Evolutionary conservation across 768 basidiomycete genomes (phyloP).

Genomic region (Collybia sp.): DNA sequence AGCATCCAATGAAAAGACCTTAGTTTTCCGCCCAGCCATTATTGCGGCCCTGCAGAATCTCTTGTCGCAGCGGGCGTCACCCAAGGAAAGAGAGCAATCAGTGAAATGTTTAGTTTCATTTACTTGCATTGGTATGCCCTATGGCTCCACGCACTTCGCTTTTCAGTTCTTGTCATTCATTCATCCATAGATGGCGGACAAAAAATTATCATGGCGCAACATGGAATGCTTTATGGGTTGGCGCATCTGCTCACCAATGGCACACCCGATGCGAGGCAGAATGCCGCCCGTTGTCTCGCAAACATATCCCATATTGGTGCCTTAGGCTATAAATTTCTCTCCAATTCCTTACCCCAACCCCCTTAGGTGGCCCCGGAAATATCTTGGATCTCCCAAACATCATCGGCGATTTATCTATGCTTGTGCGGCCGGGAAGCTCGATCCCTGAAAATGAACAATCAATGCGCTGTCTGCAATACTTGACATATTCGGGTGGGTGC

Average conservation of each 20-base stretch:
- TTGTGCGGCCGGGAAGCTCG: neutral
- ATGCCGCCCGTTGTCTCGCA: constrained; percentile 2
- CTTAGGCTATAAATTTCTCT: neutral
- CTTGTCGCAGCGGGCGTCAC: neutral
- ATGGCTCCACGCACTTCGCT: neutral
- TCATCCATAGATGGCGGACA: neutral
- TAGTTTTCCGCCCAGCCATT: neutral
- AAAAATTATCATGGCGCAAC: neutral
- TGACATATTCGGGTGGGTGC: constrained; percentile 1
- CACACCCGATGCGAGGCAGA: constrained; percentile 1
- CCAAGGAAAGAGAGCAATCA: neutral
- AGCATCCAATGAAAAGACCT: too few relatives aligned
- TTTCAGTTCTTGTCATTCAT: too few relatives aligned
- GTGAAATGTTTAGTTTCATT: neutral
- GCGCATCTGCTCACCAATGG: neutral
- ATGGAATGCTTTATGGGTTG: neutral
- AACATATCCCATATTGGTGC: constrained; percentile 1
- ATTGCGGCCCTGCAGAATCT: neutral
- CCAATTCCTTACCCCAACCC: neutral
- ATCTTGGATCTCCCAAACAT: too few relatives aligned
- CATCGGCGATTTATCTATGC: too few relatives aligned
- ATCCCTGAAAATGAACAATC: constrained; percentile 1
- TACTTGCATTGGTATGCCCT: neutral
- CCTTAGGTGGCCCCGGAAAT: too few relatives aligned
- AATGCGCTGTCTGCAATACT: constrained; percentile 3